phyloP scores from a whole-genome alignment of 805 yeast genomes.

The Brettanomyces nanus region DNA sequence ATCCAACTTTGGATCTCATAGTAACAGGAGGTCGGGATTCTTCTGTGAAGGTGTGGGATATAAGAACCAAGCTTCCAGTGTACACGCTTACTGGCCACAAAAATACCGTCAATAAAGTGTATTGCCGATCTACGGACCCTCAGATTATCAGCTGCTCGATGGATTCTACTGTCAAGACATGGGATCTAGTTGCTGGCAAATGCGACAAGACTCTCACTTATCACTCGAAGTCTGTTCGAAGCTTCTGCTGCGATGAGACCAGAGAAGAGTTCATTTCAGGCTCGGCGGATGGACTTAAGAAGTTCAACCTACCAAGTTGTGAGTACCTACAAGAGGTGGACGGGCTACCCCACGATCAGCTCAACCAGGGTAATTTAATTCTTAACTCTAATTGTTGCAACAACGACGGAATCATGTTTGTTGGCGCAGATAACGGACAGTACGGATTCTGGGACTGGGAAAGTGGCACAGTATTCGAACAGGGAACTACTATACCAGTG shows the following conservation, averaged over 20 bases:
- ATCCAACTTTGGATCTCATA: conserved; percentile 77
- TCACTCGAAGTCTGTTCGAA: conserved; percentile 75
- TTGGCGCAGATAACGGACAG: conserved; percentile 81
- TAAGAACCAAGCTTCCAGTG: conserved; percentile 67
- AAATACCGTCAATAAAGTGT: conserved; percentile 62
- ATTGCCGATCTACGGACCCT: conserved; percentile 67
- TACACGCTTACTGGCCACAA: conserved; percentile 79
- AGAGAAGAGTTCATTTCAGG: conserved; percentile 75
- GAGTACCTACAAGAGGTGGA: conserved; percentile 44
- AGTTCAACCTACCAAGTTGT: conserved; percentile 81
- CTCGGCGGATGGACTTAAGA: conserved; percentile 71
- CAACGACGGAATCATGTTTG: conserved; percentile 53
- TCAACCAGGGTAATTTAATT: conserved; percentile 31
- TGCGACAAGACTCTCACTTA: conserved; percentile 69
- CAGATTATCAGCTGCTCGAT: conserved; percentile 77
- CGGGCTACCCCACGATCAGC: conserved; percentile 21
- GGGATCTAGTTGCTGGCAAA: conserved; percentile 83
- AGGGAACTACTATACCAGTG: conserved; percentile 40
- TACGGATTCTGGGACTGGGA: conserved; percentile 74
- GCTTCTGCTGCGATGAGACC: conserved; percentile 63
- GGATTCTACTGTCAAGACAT: conserved; percentile 79
- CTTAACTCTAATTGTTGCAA: conserved; percentile 65
- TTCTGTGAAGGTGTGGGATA: conserved; percentile 88
- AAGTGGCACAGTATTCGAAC: conserved; percentile 57
- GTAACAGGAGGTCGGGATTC: conserved; percentile 89